Evolutionary conservation across 2,329 filamentous ascomycete species (phyloP), one percentile per base, ranked within the genome.

Genomic region (Microsporum canis): DNA sequence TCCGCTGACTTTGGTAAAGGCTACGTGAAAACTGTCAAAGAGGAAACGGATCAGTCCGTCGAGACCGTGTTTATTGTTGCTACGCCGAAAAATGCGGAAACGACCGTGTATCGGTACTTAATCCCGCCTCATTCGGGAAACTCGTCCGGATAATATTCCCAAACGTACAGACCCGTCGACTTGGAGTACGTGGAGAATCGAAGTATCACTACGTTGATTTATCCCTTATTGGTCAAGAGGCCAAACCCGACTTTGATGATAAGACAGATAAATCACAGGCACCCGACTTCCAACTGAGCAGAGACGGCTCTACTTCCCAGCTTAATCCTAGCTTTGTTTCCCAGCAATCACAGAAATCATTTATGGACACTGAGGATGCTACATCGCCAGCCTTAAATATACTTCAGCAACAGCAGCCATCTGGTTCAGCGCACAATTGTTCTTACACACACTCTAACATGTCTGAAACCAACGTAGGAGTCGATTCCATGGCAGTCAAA

Each of bases 81-180:
- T 99, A 99, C 73, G 94, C 92, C 56, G 91, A 89, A 31, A 85
- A 89, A 65, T 99, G 94, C 74, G 91, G 89, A 49, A 95, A 88
- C 3, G 91, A 97, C 71, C 85, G 91, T 70, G 95, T 97, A 43
- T 95, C 94, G 0, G 91, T 96, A 7, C 77, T 99, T 61, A 99
- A 99, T 70, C 94, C 94, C 47, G 94, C 94, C 7, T 97, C 92
- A 33, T 99, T 99, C 75, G 94, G 94, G 61, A 99, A 99, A 75
- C 83, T 99, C 49, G 94, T 99, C 38, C 86, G 94, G 36, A 92
- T 99, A 43, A 88, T 99, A 58, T 99, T 97, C 68, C 92, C 94
- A 0, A 92, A 91, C 47, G 86, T 99, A 27, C 92, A 95, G 75
- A 99, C 94, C 36, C 83, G 94, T 62, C 84, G 94, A 65, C 80